Evolutionary conservation across 2,329 filamentous ascomycete genomes (phyloP), one percentile per base, ranked within the genome.

Genomic region (Ascochyta koolunga): DNA sequence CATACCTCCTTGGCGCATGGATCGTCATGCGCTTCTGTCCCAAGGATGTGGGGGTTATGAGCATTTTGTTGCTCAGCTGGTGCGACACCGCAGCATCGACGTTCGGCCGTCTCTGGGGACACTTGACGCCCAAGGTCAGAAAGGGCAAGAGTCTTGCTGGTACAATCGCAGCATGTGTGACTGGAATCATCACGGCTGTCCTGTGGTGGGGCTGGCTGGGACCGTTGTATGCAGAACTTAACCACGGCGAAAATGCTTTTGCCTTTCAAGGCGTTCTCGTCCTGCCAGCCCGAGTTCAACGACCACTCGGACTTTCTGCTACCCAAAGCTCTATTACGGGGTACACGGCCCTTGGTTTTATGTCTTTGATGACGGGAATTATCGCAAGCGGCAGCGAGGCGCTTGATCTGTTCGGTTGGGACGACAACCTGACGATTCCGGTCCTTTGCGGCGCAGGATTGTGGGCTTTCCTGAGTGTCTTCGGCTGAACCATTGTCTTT

Each of bases 21-120:
- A 82, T 87, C 27, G 91, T 93, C 15, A 84, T 98, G 62, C 86
- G 86, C 63, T 91, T 91, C 73, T 91, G 96, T 74, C 91, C 93
- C 60, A 99, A 98, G 78, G 95, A 99, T 67, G 84, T 99, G 21
- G 92, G 89, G 7, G 89, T 96, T 42, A 89, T 98, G 80, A 88
- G 89, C 57, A 89, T 98, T 37, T 80, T 99, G 67, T 83, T 99
- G 35, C 85, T 99, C 21, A 96, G 90, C 70, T 99, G 95, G 95
- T 99, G 95, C 77, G 95, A 99, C 74, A 98, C 95, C 1, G 95
- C 95, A 31, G 95, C 95, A 44, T 95, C 89, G 71, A 99, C 95
- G 0, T 93, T 99, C 70, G 95, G 95, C 47, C 86, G 95, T 49
- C 80, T 93, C 13, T 98, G 90, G 78, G 95, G 95, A 36, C 85